Evolutionary conservation across 306 rosid species (phyloP).

Genomic region (Pyrus betulifolia): DNA sequence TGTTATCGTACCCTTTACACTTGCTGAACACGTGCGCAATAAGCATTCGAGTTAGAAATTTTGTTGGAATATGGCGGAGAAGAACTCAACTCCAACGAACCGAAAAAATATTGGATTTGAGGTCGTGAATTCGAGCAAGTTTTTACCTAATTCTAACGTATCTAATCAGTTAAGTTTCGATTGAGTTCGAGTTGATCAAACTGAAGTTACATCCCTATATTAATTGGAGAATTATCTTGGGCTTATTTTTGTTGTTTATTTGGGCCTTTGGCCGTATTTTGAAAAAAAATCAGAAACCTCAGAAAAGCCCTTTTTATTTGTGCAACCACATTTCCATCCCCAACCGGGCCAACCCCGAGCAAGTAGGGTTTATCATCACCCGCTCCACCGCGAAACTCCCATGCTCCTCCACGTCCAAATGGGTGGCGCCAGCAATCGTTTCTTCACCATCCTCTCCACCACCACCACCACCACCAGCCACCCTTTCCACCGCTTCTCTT

Average conservation of each 20-base stretch:
- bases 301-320: neutral
- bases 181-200: no score
- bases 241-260: neutral
- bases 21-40: no score
- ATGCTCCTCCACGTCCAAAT: constrained; percentile 14
- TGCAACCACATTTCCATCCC: neutral
- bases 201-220: no score
- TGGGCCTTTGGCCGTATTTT: neutral
- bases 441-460: constrained; percentile 48
- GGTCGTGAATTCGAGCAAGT: no score
- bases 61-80: no score
- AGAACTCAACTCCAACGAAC: no score
- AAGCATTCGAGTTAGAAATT: no score
- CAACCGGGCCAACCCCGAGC: neutral
- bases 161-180: no score
- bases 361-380: neutral
- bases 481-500: neutral
- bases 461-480: constrained; percentile 21
- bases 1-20: no score
- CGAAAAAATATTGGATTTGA: no score
- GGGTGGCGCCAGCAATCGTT: constrained; percentile 59
- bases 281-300: neutral
- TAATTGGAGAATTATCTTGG: neutral
- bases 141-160: no score
- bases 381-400: neutral